phyloP scores from a whole-genome alignment of 768 basidiomycete species.

The Erythrobasidium yunnanense region DNA sequence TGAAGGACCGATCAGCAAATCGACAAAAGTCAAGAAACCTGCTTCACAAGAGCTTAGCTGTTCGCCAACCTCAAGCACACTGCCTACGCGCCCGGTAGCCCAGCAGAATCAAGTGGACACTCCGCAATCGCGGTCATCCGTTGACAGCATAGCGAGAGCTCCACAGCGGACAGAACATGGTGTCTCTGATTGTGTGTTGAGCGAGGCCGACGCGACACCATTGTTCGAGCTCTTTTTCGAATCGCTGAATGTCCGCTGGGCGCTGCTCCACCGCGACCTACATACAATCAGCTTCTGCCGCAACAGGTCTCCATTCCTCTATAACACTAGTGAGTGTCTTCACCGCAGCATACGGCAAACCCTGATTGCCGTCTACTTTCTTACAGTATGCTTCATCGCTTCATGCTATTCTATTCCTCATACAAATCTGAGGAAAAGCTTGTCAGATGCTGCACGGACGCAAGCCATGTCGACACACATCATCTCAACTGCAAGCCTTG shows the following conservation, averaged over 20 bases:
- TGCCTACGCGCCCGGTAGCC: not conserved
- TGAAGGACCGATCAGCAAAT: not conserved
- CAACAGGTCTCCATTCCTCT: not conserved
- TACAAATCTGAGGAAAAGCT: not conserved
- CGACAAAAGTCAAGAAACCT: not conserved
- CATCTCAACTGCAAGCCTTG: not conserved
- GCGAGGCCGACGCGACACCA: not conserved
- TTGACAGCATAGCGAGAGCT: not conserved
- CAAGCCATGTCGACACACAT: not conserved
- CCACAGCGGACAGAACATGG: too few relatives aligned
- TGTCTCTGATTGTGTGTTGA: too few relatives aligned
- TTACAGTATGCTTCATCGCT: not conserved
- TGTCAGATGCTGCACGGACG: not conserved
- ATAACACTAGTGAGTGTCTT: not conserved
- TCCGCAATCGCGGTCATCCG: not conserved
- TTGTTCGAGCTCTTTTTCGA: not conserved
- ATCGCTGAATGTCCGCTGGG: not conserved
- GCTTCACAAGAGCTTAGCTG: not conserved
- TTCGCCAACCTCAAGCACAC: not conserved
- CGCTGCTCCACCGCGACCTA: not conserved
- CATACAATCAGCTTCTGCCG: not conserved
- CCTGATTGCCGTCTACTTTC: not conserved
- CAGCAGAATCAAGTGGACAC: not conserved
- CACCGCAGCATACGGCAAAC: not conserved
- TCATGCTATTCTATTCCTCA: not conserved